Conservation (phyloP, 139 green algal species). For the Gonium pectorale region DNA sequence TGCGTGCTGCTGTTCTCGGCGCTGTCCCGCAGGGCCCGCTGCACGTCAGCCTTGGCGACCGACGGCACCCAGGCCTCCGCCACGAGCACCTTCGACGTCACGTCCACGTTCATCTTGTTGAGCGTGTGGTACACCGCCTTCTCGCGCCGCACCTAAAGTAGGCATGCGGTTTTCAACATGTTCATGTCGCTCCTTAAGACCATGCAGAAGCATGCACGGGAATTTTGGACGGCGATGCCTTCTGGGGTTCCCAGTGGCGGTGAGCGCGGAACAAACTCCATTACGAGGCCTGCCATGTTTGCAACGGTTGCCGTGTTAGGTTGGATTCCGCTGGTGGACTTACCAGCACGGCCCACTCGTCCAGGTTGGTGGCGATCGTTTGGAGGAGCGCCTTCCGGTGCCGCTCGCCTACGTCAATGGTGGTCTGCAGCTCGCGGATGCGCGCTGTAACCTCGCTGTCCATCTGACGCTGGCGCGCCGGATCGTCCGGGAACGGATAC, state of each 20-base stretch:
- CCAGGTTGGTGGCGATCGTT: conserved; percentile 6
- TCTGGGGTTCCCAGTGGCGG: not conserved
- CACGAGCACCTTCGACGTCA: conserved; percentile 93
- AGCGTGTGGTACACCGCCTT: conserved; percentile 98
- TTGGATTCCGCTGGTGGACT: too few species aligned
- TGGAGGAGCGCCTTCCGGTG: conserved; percentile 60
- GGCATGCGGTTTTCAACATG: conserved; percentile 1
- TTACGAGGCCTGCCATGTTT: too few species aligned
- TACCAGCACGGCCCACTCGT: conserved; percentile 42
- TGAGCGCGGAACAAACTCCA: not conserved
- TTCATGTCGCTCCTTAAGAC: too few species aligned
- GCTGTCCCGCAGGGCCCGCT: conserved; percentile 75
- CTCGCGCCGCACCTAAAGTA: conserved; percentile 69
- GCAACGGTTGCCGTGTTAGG: too few species aligned
- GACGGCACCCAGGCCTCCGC: conserved; percentile 95
- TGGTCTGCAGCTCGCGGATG: conserved; percentile 92
- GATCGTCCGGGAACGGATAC: conserved; percentile 98
- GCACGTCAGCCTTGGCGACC: conserved; percentile 62
- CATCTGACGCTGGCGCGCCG: conserved; percentile 89
- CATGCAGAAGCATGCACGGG: too few species aligned
- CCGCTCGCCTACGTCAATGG: conserved; percentile 87
- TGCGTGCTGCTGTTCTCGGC: conserved; percentile 40
- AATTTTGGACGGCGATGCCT: not conserved
- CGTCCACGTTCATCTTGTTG: conserved; percentile 96
- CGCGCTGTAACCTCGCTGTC: conserved; percentile 80